Evolutionary conservation across 345 rosid genomes (phyloP), one percentile per base, ranked within the genome.

Genomic region (Brassica nigra): DNA sequence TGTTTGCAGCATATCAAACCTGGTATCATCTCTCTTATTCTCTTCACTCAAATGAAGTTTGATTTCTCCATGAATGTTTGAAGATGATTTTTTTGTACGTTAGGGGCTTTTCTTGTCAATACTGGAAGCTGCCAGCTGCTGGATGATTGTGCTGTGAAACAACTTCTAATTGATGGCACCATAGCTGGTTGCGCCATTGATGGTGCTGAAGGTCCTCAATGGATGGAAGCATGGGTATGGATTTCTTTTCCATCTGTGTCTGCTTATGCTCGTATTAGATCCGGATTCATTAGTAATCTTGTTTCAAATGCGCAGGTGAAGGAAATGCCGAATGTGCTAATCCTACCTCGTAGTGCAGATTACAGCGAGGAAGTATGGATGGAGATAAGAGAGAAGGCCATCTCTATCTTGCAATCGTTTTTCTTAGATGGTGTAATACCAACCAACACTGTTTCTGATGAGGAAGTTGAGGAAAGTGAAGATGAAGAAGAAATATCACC

Each of bases 141-240:
- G 65, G 98, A 96, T 78, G 99, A 96, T 82, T 93, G 98, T 84
- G 91, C 89, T 47, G 86, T 93, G 81, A 96, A 93, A 86, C 93
- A 90, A 82, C 95, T 92, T 85, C 80, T 96, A 63, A 93, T 96
- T 86, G 97, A 96, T 83, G 99, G 97, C 58, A 90, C 91, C 34
- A 84, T 93, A 75, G 99, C 97, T 79, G 98, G 99, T 52, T 93
- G 98, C 84, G 97, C 99, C 39, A 75, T 96, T 83, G 99, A 96
- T 84, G 98, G 99, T 70, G 97, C 89, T 67, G 99, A 96, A 87
- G 98, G 99, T 70, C 99, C 99, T 27, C 98, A 92, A 20, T 96
- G 98, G 99, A 93, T 96, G 98, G 99, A 96, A 91, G 99, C 98
- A 69, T 93, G 99, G 99, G 99, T 96, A 92, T 83, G 89, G 8